Evolutionary conservation across 306 rosid genomes (phyloP), one percentile per base, ranked within the genome.

Genomic region (Citrullus amarus): DNA sequence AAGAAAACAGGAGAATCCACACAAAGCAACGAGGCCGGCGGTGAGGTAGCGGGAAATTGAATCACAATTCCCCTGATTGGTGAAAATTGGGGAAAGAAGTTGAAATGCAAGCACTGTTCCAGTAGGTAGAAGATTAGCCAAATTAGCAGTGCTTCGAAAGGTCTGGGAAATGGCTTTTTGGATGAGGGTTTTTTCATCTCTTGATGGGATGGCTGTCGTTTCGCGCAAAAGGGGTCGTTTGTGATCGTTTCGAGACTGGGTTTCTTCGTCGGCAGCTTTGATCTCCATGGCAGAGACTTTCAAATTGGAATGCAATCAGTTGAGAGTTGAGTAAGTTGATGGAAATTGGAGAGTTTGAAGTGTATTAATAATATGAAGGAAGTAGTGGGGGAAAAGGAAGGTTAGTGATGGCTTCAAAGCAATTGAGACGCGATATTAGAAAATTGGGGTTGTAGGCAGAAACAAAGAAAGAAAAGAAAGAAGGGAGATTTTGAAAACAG

Each of bases 51-150:
- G 87, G 80, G 85, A 85, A 66, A 78, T 72, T 3, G 84, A 41
- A 78, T 90, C 97, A 75, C 98, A 94, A 70, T 55, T 70, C 9
- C 98, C 98, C 16, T 81, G 75, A 46, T 90, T 87, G 54, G 96
- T 62, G 85, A 94, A 88, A 76, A 94, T 84, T 38, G 96, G 98
- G 0, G 95, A 88, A 11, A 94, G 84, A 67, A 94, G 90, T 71
- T 92, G 98, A 83, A 92, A 94, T 8, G 95, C 92, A 61, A 94
- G 96, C 7, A 94, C 96, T 1, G 96, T 80, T 54, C 97, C 97
- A 0, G 97, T 94, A 4, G 98, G 98, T 65, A 94, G 77, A 59
- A 89, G 98, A 79, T 94, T 94, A 70, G 97, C 98, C 78, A 94
- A 81, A 80, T 90, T 90, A 0, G 95, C 97, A 3, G 96, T 89